Conservation (phyloP, 2,329 filamentous ascomycete genomes). For the Pseudogymnoascus sp. region DNA sequence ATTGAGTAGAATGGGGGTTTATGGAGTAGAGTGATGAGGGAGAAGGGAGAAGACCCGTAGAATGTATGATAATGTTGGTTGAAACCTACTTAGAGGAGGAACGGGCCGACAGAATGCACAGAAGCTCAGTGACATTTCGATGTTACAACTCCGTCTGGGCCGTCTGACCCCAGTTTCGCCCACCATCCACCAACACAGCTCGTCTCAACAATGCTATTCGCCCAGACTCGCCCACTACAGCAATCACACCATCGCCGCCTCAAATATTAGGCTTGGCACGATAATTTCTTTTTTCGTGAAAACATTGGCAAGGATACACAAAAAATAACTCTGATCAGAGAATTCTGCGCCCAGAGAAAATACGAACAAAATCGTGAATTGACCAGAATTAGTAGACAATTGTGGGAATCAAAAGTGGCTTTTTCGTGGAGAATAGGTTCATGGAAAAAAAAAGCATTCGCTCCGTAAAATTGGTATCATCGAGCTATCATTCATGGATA, state of each 20-base stretch:
- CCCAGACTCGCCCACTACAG: background rate
- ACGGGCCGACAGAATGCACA: background rate
- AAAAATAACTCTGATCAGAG: background rate
- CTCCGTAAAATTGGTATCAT: conserved; percentile 26
- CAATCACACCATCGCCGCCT: conserved; percentile 8
- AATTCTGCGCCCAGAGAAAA: background rate
- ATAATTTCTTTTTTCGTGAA: conserved; percentile 7
- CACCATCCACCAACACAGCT: background rate
- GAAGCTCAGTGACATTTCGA: background rate
- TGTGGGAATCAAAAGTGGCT: background rate
- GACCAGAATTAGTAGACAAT: background rate
- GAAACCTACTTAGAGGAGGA: background rate
- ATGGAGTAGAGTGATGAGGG: background rate
- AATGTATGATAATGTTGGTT: background rate
- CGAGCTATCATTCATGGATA: conserved; percentile 27
- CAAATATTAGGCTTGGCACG: background rate
- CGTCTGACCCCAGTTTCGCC: background rate
- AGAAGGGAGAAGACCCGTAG: background rate
- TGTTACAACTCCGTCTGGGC: conserved; percentile 3
- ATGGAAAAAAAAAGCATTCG: conserved; percentile 9
- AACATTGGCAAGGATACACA: background rate
- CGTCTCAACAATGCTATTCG: conserved; percentile 3
- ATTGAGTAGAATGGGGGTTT: background rate
- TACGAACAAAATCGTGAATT: background rate
- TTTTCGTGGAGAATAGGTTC: background rate